phyloP scores from a whole-genome alignment of 768 basidiomycete genomes.

The Gymnopilus junonius region DNA sequence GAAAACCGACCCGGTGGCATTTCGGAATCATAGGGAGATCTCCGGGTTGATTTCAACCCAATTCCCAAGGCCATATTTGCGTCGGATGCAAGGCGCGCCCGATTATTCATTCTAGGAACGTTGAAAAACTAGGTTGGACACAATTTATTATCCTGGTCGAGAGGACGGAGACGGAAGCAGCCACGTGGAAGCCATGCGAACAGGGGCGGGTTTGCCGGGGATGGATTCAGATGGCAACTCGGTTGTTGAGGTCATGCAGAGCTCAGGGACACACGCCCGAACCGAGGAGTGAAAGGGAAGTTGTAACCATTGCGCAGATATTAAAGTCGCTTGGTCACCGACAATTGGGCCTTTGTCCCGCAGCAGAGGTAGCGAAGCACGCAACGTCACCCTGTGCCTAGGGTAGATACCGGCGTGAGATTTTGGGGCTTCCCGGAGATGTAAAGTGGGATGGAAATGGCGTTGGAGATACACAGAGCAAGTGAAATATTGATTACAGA shows the following conservation, averaged over 20 bases:
- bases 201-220: conserved; percentile 17
- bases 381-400: conserved; percentile 6
- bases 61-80: conserved; percentile 16
- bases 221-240: conserved; percentile 12
- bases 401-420: conserved; percentile 12
- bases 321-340: conserved; percentile 9
- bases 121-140: conserved; percentile 1
- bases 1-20: conserved; percentile 41
- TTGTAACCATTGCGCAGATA: neutral
- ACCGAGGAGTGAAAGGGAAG: neutral
- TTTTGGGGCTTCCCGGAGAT: conserved; percentile 11
- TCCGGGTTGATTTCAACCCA: conserved; percentile 35
- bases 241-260: neutral
- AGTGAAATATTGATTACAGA: neutral
- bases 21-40: conserved; percentile 44
- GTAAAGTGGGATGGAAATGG: neutral
- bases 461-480: neutral
- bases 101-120: neutral
- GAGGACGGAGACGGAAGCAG: conserved; percentile 11
- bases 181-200: conserved; percentile 46
- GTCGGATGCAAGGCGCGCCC: conserved; percentile 6
- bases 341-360: conserved; percentile 2
- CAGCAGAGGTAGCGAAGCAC: conserved; percentile 1
- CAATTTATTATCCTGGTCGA: neutral
- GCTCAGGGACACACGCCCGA: neutral